Conservation (phyloP, 2,329 filamentous ascomycete genomes). For the Hypoxylon sp. region DNA sequence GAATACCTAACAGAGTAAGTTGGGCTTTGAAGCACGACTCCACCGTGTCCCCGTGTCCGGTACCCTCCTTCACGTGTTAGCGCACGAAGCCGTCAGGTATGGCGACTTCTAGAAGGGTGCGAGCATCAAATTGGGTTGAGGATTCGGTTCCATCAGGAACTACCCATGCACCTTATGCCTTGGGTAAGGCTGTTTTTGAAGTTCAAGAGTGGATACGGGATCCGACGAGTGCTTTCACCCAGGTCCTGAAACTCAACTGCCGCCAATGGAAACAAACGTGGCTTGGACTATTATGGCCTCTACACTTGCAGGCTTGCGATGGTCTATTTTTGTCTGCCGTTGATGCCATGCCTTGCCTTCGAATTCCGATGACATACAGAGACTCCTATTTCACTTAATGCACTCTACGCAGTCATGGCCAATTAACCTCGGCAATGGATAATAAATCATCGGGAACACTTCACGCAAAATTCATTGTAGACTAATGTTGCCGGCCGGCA, state of each 20-base stretch:
- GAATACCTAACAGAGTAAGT: slow-evolving; percentile 38
- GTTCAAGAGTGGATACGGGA: slow-evolving; percentile 10
- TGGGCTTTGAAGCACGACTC: slow-evolving; percentile 37
- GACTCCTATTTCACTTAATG: slow-evolving; percentile 2
- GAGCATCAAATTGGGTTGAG: slow-evolving; percentile 20
- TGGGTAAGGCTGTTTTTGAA: slow-evolving; percentile 20
- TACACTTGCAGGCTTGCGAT: slow-evolving; percentile 9
- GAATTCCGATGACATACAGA: slow-evolving; percentile 1
- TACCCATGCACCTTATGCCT: slow-evolving; percentile 10
- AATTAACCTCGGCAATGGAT: neutral
- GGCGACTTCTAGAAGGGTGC: slow-evolving; percentile 20
- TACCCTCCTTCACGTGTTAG: slow-evolving; percentile 37
- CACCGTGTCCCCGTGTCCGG: slow-evolving; percentile 26
- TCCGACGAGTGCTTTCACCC: slow-evolving; percentile 4
- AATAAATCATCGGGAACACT: neutral
- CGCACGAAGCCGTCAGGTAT: slow-evolving; percentile 26
- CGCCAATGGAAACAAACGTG: slow-evolving; percentile 18
- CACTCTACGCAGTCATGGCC: neutral
- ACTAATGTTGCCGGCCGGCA: neutral
- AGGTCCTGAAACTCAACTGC: slow-evolving; percentile 20
- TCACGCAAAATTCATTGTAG: slow-evolving; percentile 6
- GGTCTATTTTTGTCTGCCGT: neutral
- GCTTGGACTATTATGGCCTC: slow-evolving; percentile 12
- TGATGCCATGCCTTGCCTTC: slow-evolving; percentile 2
- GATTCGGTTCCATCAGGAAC: slow-evolving; percentile 8